Evolutionary conservation across 73 alveolate genomes (phyloP).

Genomic region (Paramecium sonneborni): DNA sequence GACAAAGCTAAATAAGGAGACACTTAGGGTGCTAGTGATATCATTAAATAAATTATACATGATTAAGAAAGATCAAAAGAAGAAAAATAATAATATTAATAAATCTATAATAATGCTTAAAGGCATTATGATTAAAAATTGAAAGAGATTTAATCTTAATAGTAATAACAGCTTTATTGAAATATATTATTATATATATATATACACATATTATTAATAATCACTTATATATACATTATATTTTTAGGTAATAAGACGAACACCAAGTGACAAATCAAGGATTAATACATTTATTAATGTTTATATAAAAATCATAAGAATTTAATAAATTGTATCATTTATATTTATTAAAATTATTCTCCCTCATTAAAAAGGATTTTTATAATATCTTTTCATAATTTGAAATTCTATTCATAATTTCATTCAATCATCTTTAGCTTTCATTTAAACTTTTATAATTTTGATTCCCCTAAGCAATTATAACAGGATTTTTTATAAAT

Average conservation of each 20-base stretch:
- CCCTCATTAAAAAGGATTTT: conserved; percentile 69
- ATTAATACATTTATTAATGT: neutral
- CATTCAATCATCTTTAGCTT: conserved; percentile 52
- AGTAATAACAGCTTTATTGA: conserved; percentile 8
- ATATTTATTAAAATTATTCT: conserved; percentile 84
- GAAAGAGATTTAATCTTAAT: conserved; percentile 27
- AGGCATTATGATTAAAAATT: conserved; percentile 45
- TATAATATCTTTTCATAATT: conserved; percentile 70
- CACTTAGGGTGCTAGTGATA: conserved; percentile 31
- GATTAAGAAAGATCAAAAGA: conserved; percentile 50
- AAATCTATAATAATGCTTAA: conserved; percentile 53
- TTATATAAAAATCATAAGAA: neutral
- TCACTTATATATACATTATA: conserved; percentile 70
- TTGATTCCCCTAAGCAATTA: conserved; percentile 82
- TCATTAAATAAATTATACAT: conserved; percentile 32
- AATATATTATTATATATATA: conserved; percentile 4
- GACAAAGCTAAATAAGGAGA: conserved; percentile 16
- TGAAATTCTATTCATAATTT: conserved; percentile 61
- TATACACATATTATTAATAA: conserved; percentile 42
- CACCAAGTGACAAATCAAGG: neutral
- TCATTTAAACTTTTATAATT: conserved; percentile 75
- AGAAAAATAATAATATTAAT: conserved; percentile 45
- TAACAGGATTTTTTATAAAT: conserved; percentile 96
- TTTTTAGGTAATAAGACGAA: neutral
- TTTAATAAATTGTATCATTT: neutral